Base-by-base conservation (phyloP, 768 basidiomycete species). In the Mrakia hoshinonis region DNA sequence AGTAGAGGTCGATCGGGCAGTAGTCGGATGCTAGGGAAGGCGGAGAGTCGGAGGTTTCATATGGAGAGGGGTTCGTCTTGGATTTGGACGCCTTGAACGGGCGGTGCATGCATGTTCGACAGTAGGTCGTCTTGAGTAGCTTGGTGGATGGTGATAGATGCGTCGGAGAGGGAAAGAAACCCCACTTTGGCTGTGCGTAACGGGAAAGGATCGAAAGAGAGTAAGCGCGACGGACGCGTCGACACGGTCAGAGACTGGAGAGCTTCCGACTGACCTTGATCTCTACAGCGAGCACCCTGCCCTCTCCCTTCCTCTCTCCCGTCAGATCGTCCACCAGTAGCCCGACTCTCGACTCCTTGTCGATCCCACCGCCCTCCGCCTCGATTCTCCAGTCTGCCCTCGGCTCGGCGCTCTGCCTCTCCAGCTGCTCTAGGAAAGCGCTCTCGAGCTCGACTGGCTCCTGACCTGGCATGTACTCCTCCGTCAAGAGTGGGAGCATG, bases 141-240 rank as follows among this genome's bases (percentile, higher is more conserved):
- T 79, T 82, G 1, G 87, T 89, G 48, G 81, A 79, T 3, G 82
- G 75, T 7, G 91, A 88, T 47, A 93, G 82, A 79, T 88, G 83
- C 2, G 76, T 74, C 6, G 83, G 76, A 39, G 82, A 83, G 2
- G 95, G 92, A 48, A 97, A 80, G 79, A 99, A 96, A 3, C 87
- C 92, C 94, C 95, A 99, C 82, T 99, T 99, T 39, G 95, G 95
- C 95, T 96, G 77, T n/a, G n/a, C n/a, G n/a, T n/a, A 39, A 67
- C 36, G 36, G 51, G 55, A 36, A 6, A 24, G 58, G 24, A 49
- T 47, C 60, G 20, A 31, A 39, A 24, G 22, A 69, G 48, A 31
- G 34, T 54, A 46, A 48, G 49, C 4, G 26, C 46, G 55, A 9
- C 9, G 24, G 22, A 46, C 15, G 26, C 26, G 4, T 46, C 63